These are phyloP conservation scores for Solanum hybrid DNA, from an alignment of 305 asterid species.

Conservation along the genomic window DNA sequence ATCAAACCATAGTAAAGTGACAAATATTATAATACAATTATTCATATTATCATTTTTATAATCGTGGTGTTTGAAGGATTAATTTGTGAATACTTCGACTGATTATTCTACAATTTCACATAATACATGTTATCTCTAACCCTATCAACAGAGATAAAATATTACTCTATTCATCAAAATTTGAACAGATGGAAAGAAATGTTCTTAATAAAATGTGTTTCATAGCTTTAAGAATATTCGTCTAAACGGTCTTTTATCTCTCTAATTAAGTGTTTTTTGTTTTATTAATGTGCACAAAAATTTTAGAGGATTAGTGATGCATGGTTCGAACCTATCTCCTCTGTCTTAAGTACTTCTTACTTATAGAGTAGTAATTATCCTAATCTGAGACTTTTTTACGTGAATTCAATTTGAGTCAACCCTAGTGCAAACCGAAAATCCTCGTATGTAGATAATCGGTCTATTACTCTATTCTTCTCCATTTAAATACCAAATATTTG, in stretches of 20 bases:
- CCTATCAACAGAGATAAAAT: rapidly evolving
- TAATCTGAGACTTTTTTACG: not conserved
- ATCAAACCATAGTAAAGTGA: not conserved
- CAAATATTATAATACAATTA: not conserved
- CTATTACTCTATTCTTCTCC: not conserved
- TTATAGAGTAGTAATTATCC: not conserved
- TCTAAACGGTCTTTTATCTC: not conserved
- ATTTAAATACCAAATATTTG: not conserved
- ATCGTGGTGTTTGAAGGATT: too few relatives aligned
- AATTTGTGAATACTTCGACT: not conserved
- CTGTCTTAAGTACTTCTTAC: not conserved
- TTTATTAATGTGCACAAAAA: not conserved
- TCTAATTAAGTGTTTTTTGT: not conserved
- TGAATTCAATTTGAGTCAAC: not conserved
- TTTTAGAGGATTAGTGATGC: not conserved
- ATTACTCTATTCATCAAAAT: not conserved
- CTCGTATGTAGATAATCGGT: not conserved
- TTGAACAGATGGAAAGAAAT: not conserved
- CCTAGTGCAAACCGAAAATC: not conserved
- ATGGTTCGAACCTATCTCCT: not conserved
- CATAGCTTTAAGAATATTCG: not conserved
- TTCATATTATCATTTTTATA: not conserved
- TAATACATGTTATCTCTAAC: not conserved
- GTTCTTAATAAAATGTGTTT: not conserved
- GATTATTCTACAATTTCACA: not conserved